Base-by-base conservation (phyloP, 257 asterid species). In the Solanum lignicaule region DNA sequence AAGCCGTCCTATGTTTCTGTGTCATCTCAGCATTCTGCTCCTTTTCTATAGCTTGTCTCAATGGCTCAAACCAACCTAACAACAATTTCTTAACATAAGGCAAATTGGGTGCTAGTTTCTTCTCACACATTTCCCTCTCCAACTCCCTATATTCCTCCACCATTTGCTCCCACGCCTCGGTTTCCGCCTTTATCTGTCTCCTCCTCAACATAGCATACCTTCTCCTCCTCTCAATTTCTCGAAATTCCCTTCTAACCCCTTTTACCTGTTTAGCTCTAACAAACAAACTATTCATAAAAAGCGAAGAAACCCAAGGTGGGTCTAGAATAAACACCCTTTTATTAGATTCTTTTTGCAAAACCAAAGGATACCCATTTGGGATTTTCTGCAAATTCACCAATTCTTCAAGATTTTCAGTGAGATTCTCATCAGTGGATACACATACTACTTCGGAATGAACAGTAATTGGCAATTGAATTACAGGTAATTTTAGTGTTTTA, bases 121-220 rank as follows among this genome's bases (percentile, higher is more conserved):
- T 94, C 94, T 97, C 99, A 87, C 98, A 95, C 98, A 97, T 97
- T 69, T 94, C 98, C 90, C 93, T 95, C 88, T 96, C 98, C 91
- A 96, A 87, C 76, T 96, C 98, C 81, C 94, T 91, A 55, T 95
- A 96, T 90, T 96, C 98, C 68, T 94, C 97, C 88, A 93, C 98
- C 95, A 88, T 94, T 87, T 91, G 94, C 94, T 95, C 96, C 99
- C 99, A 96, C 3, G 97, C 99, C 95, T 96, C 96, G 0, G 98
- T 96, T 86, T 96, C 99, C 23, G 95, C 95, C 91, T 93, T 92
- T 9, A 96, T 75, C 90, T 96, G 99, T 84, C 98, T 92, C 92
- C 91, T 93, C 93, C 96, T 91, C 83, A 96, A 89, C 86, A 91
- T 48, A 87, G 92, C 83, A 86, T 95, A 95, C 90, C 91, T 95